These are phyloP conservation scores for Rhypophila decipiens DNA, from an alignment of 495 filamentous ascomycete species.

Conservation along the genomic window DNA sequence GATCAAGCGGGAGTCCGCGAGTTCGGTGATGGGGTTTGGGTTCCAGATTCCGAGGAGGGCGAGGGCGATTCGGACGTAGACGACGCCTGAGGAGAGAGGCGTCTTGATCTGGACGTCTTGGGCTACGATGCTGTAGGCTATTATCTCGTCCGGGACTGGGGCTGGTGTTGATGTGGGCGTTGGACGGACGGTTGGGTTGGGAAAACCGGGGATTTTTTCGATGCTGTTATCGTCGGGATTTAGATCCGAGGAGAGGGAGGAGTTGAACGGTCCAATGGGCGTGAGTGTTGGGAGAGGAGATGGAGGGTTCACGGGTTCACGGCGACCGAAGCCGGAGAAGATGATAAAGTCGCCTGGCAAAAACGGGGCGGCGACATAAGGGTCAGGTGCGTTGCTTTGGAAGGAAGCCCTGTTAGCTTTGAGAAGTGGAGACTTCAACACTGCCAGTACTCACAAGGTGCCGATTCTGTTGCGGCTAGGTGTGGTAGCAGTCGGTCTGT, in stretches of 20 bases:
- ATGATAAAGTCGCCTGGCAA: constrained; percentile 31
- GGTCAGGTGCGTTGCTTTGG: constrained; percentile 22
- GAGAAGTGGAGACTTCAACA: too few relatives aligned
- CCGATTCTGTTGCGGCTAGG: constrained; percentile 1
- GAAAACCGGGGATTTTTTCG: too few relatives aligned
- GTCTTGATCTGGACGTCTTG: constrained; percentile 31
- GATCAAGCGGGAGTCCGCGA: constrained; percentile 24
- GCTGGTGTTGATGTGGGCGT: too few relatives aligned
- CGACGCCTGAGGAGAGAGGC: constrained; percentile 6
- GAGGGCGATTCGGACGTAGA: constrained; percentile 30
- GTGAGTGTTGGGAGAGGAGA: too few relatives aligned
- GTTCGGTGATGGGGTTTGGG: constrained; percentile 20
- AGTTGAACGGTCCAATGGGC: too few relatives aligned
- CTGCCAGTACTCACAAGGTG: constrained; percentile 22
- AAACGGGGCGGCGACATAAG: constrained; percentile 32
- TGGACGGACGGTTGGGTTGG: too few relatives aligned
- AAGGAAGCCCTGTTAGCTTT: too few relatives aligned
- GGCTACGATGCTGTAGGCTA: constrained; percentile 26
- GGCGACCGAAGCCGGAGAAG: constrained; percentile 25
- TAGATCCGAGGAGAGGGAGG: too few relatives aligned
- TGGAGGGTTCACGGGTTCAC: too few relatives aligned
- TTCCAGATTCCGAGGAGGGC: constrained; percentile 29
- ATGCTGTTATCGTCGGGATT: too few relatives aligned
- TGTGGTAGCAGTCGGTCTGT: constrained; percentile 21
- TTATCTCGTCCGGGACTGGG: constrained; percentile 16